Evolutionary conservation across 768 basidiomycete genomes (phyloP).

Genomic region (Suillus subalutaceus): DNA sequence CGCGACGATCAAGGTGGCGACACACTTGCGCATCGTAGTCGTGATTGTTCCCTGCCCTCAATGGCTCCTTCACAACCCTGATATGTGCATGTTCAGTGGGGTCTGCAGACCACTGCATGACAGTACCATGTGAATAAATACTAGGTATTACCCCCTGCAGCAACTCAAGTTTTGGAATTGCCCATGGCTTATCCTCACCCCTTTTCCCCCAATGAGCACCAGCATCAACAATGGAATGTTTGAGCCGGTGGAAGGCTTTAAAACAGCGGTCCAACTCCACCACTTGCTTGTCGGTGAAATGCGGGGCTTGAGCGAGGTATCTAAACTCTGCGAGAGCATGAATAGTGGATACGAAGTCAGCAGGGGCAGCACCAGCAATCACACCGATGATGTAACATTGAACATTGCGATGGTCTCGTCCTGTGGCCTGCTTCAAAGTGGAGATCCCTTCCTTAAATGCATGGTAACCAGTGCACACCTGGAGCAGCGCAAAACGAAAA

Average conservation of each 20-base stretch:
- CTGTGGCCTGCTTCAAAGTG: conserved; percentile 44
- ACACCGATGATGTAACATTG: conserved; percentile 37
- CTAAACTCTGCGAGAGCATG: conserved; percentile 40
- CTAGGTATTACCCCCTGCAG: conserved; percentile 12
- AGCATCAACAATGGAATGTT: conserved; percentile 34
- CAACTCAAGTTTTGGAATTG: conserved; percentile 17
- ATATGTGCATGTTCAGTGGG: conserved; percentile 12
- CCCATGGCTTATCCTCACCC: conserved; percentile 2
- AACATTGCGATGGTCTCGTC: conserved; percentile 41
- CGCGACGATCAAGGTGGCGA: neutral
- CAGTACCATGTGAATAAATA: conserved; percentile 7
- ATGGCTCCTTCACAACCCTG: conserved; percentile 9
- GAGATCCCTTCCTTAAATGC: conserved; percentile 44
- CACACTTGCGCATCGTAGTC: conserved; percentile 9
- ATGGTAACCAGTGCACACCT: conserved; percentile 36
- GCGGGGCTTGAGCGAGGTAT: conserved; percentile 37
- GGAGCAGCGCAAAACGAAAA: conserved; percentile 39
- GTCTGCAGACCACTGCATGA: conserved; percentile 16
- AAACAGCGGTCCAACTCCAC: conserved; percentile 26
- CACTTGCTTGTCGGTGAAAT: conserved; percentile 27
- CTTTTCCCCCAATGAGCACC: conserved; percentile 31
- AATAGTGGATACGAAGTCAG: conserved; percentile 34
- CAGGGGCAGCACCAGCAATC: conserved; percentile 37
- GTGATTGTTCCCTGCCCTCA: conserved; percentile 8
- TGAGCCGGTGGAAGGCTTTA: conserved; percentile 36